Percentiles rank a stretch among this genome's conserved stretches.
phyloP scores from a whole-genome alignment of 345 rosid species.

The Acer yangbiense region DNA sequence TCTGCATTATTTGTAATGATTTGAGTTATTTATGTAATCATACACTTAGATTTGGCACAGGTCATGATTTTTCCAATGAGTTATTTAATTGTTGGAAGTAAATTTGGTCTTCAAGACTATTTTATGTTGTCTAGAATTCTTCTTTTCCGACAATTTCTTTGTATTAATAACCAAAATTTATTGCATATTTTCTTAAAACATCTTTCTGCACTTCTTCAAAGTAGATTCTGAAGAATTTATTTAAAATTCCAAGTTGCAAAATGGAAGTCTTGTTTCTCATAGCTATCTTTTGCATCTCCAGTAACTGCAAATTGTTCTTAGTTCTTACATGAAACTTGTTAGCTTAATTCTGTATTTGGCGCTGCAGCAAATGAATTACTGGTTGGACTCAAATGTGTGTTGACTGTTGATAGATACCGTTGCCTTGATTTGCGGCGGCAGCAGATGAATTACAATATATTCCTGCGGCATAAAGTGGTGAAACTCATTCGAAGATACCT shows the following conservation, averaged over 20 bases:
- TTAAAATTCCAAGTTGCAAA: background rate
- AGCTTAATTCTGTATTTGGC: background rate
- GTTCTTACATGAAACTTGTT: background rate
- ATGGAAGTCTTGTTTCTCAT: no score
- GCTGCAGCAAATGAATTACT: background rate
- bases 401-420: conserved; percentile 56
- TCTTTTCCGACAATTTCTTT: background rate
- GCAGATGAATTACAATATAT: conserved; percentile 77
- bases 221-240: background rate
- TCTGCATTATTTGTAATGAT: background rate
- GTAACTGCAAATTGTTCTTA: background rate
- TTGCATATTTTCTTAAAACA: background rate
- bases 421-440: conserved; percentile 92
- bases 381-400: background rate
- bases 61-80: background rate
- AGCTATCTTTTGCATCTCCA: background rate
- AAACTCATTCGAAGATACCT: conserved; percentile 83
- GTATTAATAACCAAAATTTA: background rate
- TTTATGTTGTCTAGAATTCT: background rate
- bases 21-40: background rate
- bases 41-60: background rate
- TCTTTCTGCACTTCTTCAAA: background rate
- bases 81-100: background rate
- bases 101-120: background rate
- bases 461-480: conserved; percentile 85